Percentiles rank a stretch among this genome's conserved stretches.
Conservation (phyloP, 2,329 filamentous ascomycete species). For the Ascochyta clinopodiicola region DNA sequence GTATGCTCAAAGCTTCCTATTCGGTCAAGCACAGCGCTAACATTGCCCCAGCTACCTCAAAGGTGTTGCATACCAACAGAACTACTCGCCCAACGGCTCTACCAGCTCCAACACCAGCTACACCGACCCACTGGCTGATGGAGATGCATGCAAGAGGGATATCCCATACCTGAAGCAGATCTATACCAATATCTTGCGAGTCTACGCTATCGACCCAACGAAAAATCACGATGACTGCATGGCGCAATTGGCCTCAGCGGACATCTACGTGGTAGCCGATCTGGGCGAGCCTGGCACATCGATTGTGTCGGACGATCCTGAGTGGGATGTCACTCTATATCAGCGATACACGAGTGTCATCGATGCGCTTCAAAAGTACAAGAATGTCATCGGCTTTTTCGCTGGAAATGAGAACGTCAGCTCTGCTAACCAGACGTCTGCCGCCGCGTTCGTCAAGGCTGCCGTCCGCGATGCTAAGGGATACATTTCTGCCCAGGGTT, state of each 20-base stretch:
- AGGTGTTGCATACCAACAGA: constrained; percentile 89
- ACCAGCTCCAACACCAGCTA: constrained; percentile 60
- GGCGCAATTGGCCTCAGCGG: constrained; percentile 76
- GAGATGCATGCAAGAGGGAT: constrained; percentile 76
- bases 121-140: constrained; percentile 82
- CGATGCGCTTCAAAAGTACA: constrained; percentile 80
- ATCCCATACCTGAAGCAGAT: constrained; percentile 81
- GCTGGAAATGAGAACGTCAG: constrained; percentile 98
- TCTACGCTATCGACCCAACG: constrained; percentile 86
- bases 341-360: constrained; percentile 82
- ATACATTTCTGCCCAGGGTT: constrained; percentile 80
- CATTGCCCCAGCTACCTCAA: constrained; percentile 71
- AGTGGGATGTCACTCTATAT: constrained; percentile 82
- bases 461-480: constrained; percentile 93
- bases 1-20: constrained; percentile 19
- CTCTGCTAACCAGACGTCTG: constrained; percentile 81
- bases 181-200: constrained; percentile 89
- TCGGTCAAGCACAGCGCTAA: neutral
- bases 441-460: constrained; percentile 95
- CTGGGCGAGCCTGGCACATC: constrained; percentile 65
- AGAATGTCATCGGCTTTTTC: constrained; percentile 96
- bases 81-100: constrained; percentile 40
- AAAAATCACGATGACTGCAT: constrained; percentile 82
- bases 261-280: constrained; percentile 95
- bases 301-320: constrained; percentile 79